Percentiles rank a stretch among this genome's conserved stretches.
phyloP scores from a whole-genome alignment of 495 filamentous ascomycete genomes.

The Podospora pseudocomata region DNA sequence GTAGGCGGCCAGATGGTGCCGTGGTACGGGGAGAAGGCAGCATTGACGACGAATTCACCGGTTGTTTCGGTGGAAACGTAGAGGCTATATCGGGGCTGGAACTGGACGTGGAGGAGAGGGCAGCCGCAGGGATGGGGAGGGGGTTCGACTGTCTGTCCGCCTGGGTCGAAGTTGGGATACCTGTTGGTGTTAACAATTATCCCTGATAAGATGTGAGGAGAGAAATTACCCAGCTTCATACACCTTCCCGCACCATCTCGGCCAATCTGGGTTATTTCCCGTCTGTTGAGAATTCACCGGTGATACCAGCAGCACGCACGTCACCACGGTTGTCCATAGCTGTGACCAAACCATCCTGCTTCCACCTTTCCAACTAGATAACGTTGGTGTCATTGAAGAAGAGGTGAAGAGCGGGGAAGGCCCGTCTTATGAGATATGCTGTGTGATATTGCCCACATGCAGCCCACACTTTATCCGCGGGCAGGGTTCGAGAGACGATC shows the following conservation, averaged over 20 bases:
- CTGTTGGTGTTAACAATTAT: slow-evolving; percentile 21
- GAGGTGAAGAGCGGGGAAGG: not conserved
- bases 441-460: not conserved
- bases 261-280: slow-evolving; percentile 44
- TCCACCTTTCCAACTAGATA: not conserved
- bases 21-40: slow-evolving; percentile 49
- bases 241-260: slow-evolving; percentile 59
- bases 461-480: not conserved
- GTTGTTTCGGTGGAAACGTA: slow-evolving; percentile 54
- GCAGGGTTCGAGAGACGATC: not conserved
- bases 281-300: slow-evolving; percentile 29
- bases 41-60: slow-evolving; percentile 59
- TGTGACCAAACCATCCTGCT: slow-evolving; percentile 15
- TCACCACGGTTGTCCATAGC: slow-evolving; percentile 12
- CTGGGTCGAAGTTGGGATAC: slow-evolving; percentile 57
- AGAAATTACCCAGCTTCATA: slow-evolving; percentile 46
- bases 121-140: slow-evolving; percentile 29
- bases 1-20: slow-evolving; percentile 43
- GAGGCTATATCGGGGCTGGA: slow-evolving; percentile 58
- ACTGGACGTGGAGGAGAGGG: slow-evolving; percentile 52
- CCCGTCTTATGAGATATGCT: not conserved
- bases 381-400: not conserved
- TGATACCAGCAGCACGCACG: not conserved
- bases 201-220: too few species aligned
- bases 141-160: slow-evolving; percentile 54